Percentiles rank a stretch among this genome's conserved stretches.
Evolutionary conservation across 192 early-diverging fungal species (phyloP).

Genomic region (Paraglomus brasilianum): DNA sequence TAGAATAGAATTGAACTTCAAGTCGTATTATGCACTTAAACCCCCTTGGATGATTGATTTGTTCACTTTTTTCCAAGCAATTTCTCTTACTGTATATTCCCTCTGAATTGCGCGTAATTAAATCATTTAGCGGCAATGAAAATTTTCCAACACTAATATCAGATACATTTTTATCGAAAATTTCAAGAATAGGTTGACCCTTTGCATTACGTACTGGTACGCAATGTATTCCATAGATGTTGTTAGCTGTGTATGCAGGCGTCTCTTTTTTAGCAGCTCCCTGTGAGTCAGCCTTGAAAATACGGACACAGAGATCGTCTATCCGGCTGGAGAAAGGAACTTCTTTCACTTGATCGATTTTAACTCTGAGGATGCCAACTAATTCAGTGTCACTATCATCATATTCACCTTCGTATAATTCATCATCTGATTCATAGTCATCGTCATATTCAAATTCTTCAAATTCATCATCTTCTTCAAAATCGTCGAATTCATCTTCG

Average conservation of each 20-base stretch:
- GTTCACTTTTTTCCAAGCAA: no score
- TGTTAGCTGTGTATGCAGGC: not conserved
- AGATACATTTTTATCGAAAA: slow-evolving; percentile 14
- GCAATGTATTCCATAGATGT: slow-evolving; percentile 8
- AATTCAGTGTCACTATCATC: no score
- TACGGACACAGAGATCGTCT: not conserved
- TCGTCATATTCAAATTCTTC: no score
- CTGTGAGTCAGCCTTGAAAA: not conserved
- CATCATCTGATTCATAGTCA: no score
- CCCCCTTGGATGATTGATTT: no score
- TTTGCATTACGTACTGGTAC: slow-evolving; percentile 6
- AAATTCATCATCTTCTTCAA: not conserved
- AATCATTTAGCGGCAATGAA: not conserved
- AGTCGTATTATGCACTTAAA: no score
- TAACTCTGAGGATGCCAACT: slow-evolving; percentile 15
- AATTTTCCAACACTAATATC: slow-evolving; percentile 3
- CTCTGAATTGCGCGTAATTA: not conserved
- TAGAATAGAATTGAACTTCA: slow-evolving; percentile 18
- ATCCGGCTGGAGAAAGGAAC: not conserved
- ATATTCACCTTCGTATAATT: no score
- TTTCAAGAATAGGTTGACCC: slow-evolving; percentile 11
- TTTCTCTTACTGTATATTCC: not conserved
- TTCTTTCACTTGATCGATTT: not conserved
- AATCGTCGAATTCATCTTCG: not conserved
- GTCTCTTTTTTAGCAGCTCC: not conserved